Conservation (phyloP, 2,329 filamentous ascomycete species). For the Trichoderma semiorbis region DNA sequence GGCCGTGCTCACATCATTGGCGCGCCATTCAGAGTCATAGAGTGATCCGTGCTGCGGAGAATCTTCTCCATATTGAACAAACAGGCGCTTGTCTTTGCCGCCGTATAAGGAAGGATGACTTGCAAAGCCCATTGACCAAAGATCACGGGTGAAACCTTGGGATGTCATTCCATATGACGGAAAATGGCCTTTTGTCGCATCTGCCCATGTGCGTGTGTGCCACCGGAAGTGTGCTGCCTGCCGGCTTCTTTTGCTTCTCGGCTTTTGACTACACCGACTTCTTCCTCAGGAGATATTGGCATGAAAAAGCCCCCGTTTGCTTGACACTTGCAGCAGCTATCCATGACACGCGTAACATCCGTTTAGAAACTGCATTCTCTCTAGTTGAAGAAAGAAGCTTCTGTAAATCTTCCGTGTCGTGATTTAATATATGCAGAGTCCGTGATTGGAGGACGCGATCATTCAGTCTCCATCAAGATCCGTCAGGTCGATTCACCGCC, state of each 20-base stretch:
- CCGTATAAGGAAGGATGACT: not conserved
- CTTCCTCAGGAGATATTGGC: not conserved
- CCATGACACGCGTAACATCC: not conserved
- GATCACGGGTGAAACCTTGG: conserved; percentile 3
- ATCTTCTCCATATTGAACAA: not conserved
- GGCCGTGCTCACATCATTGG: not conserved
- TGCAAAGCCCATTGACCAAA: not conserved
- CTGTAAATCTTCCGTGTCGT: not conserved
- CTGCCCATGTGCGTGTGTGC: not conserved
- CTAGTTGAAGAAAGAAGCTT: not conserved
- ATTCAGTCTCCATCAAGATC: conserved; percentile 11
- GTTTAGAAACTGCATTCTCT: not conserved
- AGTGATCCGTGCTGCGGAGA: not conserved
- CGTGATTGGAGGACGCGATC: conserved; percentile 4
- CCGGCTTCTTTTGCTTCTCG: not conserved
- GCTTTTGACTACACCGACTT: conserved; percentile 8
- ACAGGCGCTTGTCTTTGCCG: not conserved
- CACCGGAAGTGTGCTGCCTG: not conserved
- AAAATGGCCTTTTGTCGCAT: not conserved
- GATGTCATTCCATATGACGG: conserved; percentile 4
- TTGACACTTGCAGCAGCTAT: not conserved
- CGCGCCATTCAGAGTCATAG: not conserved
- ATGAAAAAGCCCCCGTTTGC: not conserved
- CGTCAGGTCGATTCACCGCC: conserved; percentile 17
- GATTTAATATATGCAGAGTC: not conserved